These are phyloP conservation scores for Gossypium turneri DNA, from an alignment of 345 rosid species.

Conservation along the genomic window DNA sequence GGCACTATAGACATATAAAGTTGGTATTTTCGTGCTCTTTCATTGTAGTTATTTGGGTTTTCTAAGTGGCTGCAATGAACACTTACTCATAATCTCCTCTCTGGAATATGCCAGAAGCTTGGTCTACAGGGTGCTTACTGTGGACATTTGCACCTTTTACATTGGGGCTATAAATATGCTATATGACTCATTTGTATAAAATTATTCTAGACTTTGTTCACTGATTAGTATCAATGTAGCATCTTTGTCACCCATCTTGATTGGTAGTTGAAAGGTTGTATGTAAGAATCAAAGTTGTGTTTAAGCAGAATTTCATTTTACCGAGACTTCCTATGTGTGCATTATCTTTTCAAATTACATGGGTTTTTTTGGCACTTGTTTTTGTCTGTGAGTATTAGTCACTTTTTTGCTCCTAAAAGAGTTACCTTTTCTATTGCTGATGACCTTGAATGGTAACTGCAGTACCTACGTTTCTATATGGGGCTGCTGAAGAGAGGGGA, in stretches of 20 bases:
- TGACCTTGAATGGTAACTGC: slow-evolving; percentile 29
- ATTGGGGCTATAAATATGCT: neutral
- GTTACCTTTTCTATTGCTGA: slow-evolving; percentile 13
- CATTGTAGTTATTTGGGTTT: neutral
- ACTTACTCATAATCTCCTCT: neutral
- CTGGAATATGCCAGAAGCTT: neutral
- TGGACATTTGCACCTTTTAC: neutral
- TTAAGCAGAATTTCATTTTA: neutral
- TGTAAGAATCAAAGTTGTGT: neutral
- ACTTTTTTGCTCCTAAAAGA: neutral
- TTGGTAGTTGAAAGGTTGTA: neutral
- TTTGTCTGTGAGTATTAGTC: neutral
- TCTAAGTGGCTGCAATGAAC: neutral
- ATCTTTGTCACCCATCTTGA: neutral
- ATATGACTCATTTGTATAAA: neutral
- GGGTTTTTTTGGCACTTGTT: neutral
- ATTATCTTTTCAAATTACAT: neutral
- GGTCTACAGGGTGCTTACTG: neutral
- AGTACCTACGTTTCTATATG: slow-evolving; percentile 80
- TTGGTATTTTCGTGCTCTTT: neutral
- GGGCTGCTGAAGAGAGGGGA: slow-evolving; percentile 61
- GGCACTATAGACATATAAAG: neutral
- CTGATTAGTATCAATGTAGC: neutral
- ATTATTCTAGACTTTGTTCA: neutral
- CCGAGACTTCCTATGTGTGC: neutral